Evolutionary conservation across 352 stramenopile genomes (phyloP).

Genomic region (Phytophthora brassicae): DNA sequence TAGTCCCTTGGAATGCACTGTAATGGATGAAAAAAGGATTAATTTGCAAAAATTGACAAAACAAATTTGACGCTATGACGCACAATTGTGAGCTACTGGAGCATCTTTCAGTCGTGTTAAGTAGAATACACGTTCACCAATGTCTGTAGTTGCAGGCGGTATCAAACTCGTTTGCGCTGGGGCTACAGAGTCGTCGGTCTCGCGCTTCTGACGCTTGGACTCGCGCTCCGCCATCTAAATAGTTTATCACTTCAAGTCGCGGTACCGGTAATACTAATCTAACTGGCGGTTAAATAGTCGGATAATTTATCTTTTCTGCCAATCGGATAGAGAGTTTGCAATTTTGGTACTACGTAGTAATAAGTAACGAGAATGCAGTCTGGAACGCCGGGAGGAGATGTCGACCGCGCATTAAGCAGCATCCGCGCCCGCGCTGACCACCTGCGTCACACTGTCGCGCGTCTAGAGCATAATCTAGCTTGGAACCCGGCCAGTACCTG

Average conservation of each 20-base stretch:
- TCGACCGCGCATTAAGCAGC: slow-evolving; percentile 77
- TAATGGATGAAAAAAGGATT: not conserved
- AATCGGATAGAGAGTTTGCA: not conserved
- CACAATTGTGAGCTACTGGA: slow-evolving; percentile 51
- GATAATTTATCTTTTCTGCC: not conserved
- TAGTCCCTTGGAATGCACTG: slow-evolving; percentile 49
- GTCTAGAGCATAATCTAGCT: slow-evolving; percentile 75
- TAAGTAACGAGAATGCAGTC: slow-evolving; percentile 51
- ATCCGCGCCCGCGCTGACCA: slow-evolving; percentile 82
- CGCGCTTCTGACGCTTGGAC: slow-evolving; percentile 32
- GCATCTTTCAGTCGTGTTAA: slow-evolving; percentile 41
- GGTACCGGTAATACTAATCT: too few species aligned
- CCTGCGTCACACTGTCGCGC: slow-evolving; percentile 72
- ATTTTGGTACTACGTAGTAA: too few species aligned
- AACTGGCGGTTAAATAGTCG: not conserved
- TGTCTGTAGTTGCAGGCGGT: not conserved
- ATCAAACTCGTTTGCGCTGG: not conserved
- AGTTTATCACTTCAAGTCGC: slow-evolving; percentile 15
- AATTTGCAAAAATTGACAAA: too few species aligned
- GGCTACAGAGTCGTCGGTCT: not conserved
- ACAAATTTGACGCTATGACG: slow-evolving; percentile 1
- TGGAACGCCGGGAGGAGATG: slow-evolving; percentile 49
- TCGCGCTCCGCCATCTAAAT: slow-evolving; percentile 22
- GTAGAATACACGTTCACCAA: slow-evolving; percentile 27
- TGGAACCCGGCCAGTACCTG: slow-evolving; percentile 83